A percentile compares a stretch with the other conserved stretches of the same genome.
Evolutionary conservation across 1,139 yeast genomes (phyloP).

Genomic region (Candida sojae): DNA sequence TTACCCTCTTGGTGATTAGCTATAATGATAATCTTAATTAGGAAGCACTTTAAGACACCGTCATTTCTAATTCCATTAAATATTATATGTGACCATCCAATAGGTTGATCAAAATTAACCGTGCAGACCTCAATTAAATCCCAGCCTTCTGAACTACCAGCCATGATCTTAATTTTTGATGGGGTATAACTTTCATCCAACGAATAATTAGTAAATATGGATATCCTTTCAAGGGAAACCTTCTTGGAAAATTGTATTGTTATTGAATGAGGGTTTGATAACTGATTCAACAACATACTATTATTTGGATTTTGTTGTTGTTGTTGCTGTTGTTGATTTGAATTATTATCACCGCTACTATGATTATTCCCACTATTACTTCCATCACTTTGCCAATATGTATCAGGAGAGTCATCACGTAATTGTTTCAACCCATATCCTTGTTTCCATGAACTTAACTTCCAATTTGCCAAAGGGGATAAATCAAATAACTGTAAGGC

Average conservation of each 20-base stretch:
- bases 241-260: slow-evolving; percentile 81
- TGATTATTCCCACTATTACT: slow-evolving; percentile 28
- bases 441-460: slow-evolving; percentile 71
- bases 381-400: slow-evolving; percentile 97
- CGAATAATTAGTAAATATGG: slow-evolving; percentile 66
- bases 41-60: slow-evolving; percentile 70
- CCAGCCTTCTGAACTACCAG: slow-evolving; percentile 83
- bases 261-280: slow-evolving; percentile 79
- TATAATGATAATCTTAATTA: slow-evolving; percentile 66
- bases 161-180: slow-evolving; percentile 62
- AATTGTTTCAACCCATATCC: slow-evolving; percentile 73
- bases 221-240: slow-evolving; percentile 69
- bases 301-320: slow-evolving; percentile 16
- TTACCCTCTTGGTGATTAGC: slow-evolving; percentile 96
- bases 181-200: slow-evolving; percentile 95
- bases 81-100: slow-evolving; percentile 82
- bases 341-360: slow-evolving; percentile 15
- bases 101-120: slow-evolving; percentile 67
- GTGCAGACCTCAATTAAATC: slow-evolving; percentile 77
- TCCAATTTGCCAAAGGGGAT: slow-evolving; percentile 85
- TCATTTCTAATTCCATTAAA: slow-evolving; percentile 63
- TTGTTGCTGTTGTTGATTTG: slow-evolving; percentile 4
- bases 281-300: slow-evolving; percentile 32
- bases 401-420: slow-evolving; percentile 70
- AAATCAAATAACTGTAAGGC: slow-evolving; percentile 64